These are phyloP conservation scores for Isoetes engelmannii DNA, from an alignment of 83 land plant genomes.

Conservation along the genomic window DNA sequence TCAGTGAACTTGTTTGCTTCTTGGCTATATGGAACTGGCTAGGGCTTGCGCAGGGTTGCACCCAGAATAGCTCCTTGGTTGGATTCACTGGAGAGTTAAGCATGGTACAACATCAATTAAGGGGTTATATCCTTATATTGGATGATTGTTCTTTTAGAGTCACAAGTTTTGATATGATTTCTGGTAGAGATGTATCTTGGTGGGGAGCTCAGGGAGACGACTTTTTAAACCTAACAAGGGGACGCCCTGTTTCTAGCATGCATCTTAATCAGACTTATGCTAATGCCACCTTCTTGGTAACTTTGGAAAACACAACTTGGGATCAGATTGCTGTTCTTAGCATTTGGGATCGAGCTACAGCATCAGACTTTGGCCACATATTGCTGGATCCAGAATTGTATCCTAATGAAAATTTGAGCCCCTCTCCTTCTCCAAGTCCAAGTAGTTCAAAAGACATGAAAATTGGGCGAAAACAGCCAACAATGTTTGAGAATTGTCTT, in stretches of 20 bases:
- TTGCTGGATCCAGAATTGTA: constrained; percentile 12
- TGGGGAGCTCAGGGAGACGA: constrained; percentile 73
- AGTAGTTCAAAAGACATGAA: not conserved
- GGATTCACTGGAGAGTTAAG: constrained; percentile 55
- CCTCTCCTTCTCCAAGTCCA: constrained; percentile 7
- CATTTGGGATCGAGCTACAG: constrained; percentile 77
- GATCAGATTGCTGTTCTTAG: constrained; percentile 58
- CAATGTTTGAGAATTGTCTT: constrained; percentile 84
- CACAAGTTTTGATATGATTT: constrained; percentile 70
- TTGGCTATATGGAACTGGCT: too few species aligned
- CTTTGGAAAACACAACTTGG: constrained; percentile 48
- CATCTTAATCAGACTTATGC: constrained; percentile 44
- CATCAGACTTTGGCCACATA: constrained; percentile 79
- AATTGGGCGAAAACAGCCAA: constrained; percentile 42
- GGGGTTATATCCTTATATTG: constrained; percentile 53
- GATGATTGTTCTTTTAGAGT: constrained; percentile 85
- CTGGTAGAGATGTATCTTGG: constrained; percentile 68
- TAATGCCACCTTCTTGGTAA: constrained; percentile 53
- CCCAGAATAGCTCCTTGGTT: constrained; percentile 28
- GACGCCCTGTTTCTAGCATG: constrained; percentile 50
- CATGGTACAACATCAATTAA: constrained; percentile 93
- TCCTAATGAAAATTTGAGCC: not conserved
- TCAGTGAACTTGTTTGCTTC: too few species aligned
- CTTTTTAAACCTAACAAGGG: constrained; percentile 58
- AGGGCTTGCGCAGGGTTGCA: constrained; percentile 3